These are phyloP conservation scores for Tolypocladium album DNA, from an alignment of 2,329 filamentous ascomycete species.

Conservation along the genomic window DNA sequence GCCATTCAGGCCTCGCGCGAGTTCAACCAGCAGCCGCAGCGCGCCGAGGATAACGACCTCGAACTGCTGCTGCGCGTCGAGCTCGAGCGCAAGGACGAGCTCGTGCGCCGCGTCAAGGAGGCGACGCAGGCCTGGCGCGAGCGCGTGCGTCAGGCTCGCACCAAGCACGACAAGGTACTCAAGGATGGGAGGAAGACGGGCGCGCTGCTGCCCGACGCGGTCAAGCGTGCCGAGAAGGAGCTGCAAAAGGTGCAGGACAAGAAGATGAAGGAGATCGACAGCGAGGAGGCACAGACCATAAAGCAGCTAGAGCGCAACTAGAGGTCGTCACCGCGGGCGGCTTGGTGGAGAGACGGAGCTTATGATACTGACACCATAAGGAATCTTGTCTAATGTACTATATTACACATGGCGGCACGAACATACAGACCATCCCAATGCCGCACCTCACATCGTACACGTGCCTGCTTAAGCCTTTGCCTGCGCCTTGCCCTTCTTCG, in stretches of 20 bases:
- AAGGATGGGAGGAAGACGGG: conserved; percentile 37
- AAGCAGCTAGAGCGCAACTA: conserved; percentile 24
- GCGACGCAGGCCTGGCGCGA: conserved; percentile 40
- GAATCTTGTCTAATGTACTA: conserved; percentile 6
- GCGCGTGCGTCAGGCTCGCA: conserved; percentile 33
- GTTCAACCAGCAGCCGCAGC: conserved; percentile 53
- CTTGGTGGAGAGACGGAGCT: neutral
- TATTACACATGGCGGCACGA: conserved; percentile 11
- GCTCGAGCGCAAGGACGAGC: conserved; percentile 37
- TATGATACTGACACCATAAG: neutral
- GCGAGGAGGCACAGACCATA: conserved; percentile 36
- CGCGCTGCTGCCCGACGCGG: conserved; percentile 33
- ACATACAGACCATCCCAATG: conserved; percentile 1
- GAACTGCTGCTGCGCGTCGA: conserved; percentile 46
- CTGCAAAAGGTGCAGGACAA: conserved; percentile 41
- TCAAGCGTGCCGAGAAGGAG: conserved; percentile 35
- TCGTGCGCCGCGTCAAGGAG: conserved; percentile 31
- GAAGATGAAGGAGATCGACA: conserved; percentile 39
- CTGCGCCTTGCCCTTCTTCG: conserved; percentile 11
- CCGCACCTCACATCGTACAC: conserved; percentile 3
- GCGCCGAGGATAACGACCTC: conserved; percentile 45
- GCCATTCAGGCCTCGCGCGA: conserved; percentile 40
- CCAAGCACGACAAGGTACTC: conserved; percentile 36
- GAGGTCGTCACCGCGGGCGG: neutral
- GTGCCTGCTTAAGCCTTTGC: conserved; percentile 9